phyloP scores from a whole-genome alignment of 495 filamentous ascomycete species.

The Xylaria venustula region DNA sequence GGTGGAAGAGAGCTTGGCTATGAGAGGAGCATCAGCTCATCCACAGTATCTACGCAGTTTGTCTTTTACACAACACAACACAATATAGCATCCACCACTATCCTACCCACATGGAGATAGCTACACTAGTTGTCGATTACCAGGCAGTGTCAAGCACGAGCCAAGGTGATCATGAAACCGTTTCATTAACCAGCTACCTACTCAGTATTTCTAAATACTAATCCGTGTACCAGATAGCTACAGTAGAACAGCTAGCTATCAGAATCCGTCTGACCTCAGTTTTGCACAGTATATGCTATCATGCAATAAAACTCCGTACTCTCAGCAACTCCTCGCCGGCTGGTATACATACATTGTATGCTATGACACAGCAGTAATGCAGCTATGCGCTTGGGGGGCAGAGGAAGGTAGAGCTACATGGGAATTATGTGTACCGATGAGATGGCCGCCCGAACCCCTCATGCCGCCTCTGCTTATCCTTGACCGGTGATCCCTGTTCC shows the following conservation, averaged over 20 bases:
- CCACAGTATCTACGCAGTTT: not conserved
- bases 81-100: too few species aligned
- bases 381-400: not conserved
- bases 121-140: too few species aligned
- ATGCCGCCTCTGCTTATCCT: slow-evolving; percentile 5
- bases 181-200: too few species aligned
- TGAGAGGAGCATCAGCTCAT: not conserved
- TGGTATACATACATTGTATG: too few species aligned
- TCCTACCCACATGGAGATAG: too few species aligned
- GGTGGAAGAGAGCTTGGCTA: not conserved
- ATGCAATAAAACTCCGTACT: not conserved
- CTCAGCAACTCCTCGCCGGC: too few species aligned
- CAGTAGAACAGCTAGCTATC: too few species aligned
- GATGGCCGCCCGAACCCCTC: slow-evolving; percentile 9
- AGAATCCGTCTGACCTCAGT: not conserved
- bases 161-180: too few species aligned
- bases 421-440: slow-evolving; percentile 3
- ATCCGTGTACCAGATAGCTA: too few species aligned
- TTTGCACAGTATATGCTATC: not conserved
- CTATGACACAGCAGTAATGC: not conserved
- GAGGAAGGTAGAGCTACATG: not conserved
- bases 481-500: slow-evolving; percentile 5
- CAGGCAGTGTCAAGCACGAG: too few species aligned
- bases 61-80: too few species aligned
- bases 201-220: too few species aligned